Evolutionary conservation across 371 early-diverging fungal species (phyloP).

Genomic region (Blakeslea trispora): DNA sequence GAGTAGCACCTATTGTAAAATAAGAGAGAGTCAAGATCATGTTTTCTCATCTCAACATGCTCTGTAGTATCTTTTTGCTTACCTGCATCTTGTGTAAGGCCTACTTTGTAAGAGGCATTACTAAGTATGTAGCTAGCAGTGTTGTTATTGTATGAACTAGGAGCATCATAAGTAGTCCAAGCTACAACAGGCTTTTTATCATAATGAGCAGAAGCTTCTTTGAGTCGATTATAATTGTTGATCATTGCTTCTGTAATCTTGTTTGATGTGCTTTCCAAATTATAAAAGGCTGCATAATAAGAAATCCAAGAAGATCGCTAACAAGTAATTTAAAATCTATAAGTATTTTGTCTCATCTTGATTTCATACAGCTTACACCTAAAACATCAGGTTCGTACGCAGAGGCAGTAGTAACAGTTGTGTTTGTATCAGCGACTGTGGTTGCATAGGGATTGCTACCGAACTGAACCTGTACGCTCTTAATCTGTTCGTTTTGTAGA

Average conservation of each 20-base stretch:
- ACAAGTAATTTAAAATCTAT: background rate
- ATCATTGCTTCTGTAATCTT: slow-evolving; percentile 54
- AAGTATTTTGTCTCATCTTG: background rate
- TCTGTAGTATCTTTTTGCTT: slow-evolving; percentile 4
- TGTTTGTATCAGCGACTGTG: slow-evolving; percentile 18
- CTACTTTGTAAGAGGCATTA: slow-evolving; percentile 60
- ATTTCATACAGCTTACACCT: slow-evolving; percentile 47
- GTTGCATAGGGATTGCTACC: slow-evolving; percentile 27
- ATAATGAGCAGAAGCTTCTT: slow-evolving; percentile 50
- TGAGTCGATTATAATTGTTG: slow-evolving; percentile 69
- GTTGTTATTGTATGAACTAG: slow-evolving; percentile 67
- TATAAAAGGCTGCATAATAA: slow-evolving; percentile 77
- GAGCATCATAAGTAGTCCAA: slow-evolving; percentile 68
- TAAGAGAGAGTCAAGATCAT: background rate
- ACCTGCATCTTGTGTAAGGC: slow-evolving; percentile 69
- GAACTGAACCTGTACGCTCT: slow-evolving; percentile 47
- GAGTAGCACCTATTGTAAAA: slow-evolving; percentile 18
- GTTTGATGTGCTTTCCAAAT: slow-evolving; percentile 66
- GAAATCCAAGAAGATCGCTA: slow-evolving; percentile 78
- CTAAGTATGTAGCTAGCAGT: slow-evolving; percentile 66
- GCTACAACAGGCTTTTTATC: slow-evolving; percentile 63
- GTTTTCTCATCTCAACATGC: no score
- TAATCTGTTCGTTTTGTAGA: slow-evolving; percentile 41
- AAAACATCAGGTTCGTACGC: slow-evolving; percentile 52
- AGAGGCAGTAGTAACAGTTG: slow-evolving; percentile 32